These are phyloP conservation scores for Globisporangium nunn DNA, from an alignment of 352 stramenopile genomes.

Conservation along the genomic window DNA sequence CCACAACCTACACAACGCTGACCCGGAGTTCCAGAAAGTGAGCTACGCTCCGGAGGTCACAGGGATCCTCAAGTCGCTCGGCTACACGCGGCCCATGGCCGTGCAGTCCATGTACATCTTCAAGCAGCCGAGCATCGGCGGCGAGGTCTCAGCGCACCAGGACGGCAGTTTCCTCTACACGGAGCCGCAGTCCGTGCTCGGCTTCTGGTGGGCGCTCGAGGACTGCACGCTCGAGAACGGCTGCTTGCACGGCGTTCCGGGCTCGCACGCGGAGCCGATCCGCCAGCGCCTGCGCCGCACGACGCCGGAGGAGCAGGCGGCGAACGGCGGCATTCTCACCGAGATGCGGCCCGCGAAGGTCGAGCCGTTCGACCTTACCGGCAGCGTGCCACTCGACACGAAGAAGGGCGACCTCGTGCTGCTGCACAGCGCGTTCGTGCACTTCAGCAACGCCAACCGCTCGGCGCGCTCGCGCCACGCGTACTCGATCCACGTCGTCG, in stretches of 20 bases:
- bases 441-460: conserved; percentile 92
- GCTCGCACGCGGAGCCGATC: conserved; percentile 87
- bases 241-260: conserved; percentile 90
- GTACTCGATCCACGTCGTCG: conserved; percentile 94
- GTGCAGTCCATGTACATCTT: conserved; percentile 98
- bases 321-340: conserved; percentile 33
- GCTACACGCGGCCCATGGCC: conserved; percentile 84
- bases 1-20: conserved; percentile 92
- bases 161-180: conserved; percentile 96
- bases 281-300: conserved; percentile 80
- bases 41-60: conserved; percentile 71
- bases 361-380: conserved; percentile 48
- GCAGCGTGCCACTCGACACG: conserved; percentile 65
- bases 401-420: conserved; percentile 92
- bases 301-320: conserved; percentile 32
- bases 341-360: conserved; percentile 49
- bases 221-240: conserved; percentile 93
- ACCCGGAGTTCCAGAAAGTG: conserved; percentile 82
- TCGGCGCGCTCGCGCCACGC: conserved; percentile 87
- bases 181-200: conserved; percentile 91
- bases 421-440: conserved; percentile 91
- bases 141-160: conserved; percentile 93
- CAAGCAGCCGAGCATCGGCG: conserved; percentile 92
- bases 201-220: conserved; percentile 94
- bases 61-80: conserved; percentile 73